These are phyloP conservation scores for Acacia crassicarpa DNA, from an alignment of 306 rosid genomes.

Conservation along the genomic window DNA sequence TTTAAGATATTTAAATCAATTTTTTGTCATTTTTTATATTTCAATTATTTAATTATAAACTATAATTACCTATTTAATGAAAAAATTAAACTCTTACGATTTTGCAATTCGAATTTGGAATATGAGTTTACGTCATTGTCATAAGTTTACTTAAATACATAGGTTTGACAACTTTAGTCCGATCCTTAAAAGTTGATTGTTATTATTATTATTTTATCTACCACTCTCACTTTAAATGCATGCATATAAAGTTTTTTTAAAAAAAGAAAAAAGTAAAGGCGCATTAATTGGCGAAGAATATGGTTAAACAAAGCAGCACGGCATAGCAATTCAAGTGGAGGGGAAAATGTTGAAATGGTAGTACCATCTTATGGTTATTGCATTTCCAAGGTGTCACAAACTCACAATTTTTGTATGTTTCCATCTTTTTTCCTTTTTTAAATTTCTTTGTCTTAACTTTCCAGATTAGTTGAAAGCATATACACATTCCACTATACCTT, in stretches of 20 bases:
- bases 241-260: not conserved
- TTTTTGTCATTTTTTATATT: no score
- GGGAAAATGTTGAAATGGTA: not conserved
- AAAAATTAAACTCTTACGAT: no score
- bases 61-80: no score
- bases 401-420: not conserved
- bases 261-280: conserved; percentile 11
- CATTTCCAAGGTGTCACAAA: conserved; percentile 11
- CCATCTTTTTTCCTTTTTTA: not conserved
- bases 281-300: not conserved
- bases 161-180: no score
- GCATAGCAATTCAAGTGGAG: conserved; percentile 1
- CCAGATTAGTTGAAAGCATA: conserved; percentile 23
- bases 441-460: not conserved
- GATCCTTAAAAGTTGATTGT: no score
- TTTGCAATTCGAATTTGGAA: no score
- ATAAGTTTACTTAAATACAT: no score
- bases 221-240: not conserved
- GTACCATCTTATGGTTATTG: conserved; percentile 1
- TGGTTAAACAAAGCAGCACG: not conserved
- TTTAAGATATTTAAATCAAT: no score
- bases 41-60: no score
- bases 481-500: conserved; percentile 31
- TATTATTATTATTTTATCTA: not conserved
- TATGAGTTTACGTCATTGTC: no score